These are phyloP conservation scores for Lentinus tigrinus DNA, from an alignment of 768 basidiomycete genomes.

Conservation along the genomic window DNA sequence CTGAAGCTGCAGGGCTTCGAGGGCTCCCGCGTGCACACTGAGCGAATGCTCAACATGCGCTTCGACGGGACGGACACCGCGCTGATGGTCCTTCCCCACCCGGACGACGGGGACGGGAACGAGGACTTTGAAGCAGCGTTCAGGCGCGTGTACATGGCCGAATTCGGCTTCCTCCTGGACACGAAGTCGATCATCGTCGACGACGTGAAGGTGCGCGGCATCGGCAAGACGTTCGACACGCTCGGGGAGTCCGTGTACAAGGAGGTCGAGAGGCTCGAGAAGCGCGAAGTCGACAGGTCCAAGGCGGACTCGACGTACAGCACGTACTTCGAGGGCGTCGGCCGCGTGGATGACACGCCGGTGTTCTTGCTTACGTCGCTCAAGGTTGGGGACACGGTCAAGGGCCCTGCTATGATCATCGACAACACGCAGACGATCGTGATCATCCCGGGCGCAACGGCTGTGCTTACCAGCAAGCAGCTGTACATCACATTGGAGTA, in stretches of 20 bases:
- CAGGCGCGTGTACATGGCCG: constrained; percentile 73
- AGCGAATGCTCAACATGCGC: constrained; percentile 88
- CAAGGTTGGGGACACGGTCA: constrained; percentile 64
- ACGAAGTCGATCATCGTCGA: constrained; percentile 84
- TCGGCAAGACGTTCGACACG: constrained; percentile 85
- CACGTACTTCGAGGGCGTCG: constrained; percentile 82
- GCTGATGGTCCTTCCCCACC: constrained; percentile 74
- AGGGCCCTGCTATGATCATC: constrained; percentile 92
- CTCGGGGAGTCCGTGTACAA: constrained; percentile 77
- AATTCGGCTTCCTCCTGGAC: constrained; percentile 91
- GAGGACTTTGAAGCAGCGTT: constrained; percentile 83
- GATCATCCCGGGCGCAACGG: constrained; percentile 70
- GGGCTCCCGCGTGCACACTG: constrained; percentile 65
- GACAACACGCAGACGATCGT: constrained; percentile 96
- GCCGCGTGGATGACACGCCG: constrained; percentile 76
- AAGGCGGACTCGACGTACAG: constrained; percentile 56
- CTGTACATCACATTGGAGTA: constrained; percentile 49
- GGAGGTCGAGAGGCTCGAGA: constrained; percentile 60
- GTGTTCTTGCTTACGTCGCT: constrained; percentile 72
- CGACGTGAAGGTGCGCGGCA: constrained; percentile 89
- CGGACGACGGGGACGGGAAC: constrained; percentile 47
- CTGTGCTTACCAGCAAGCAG: constrained; percentile 67
- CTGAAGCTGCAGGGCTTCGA: constrained; percentile 82
- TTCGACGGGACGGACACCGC: constrained; percentile 94
- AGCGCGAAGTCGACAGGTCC: constrained; percentile 34